Evolutionary conservation across 768 basidiomycete species (phyloP).

Genomic region (Russula olivacea): DNA sequence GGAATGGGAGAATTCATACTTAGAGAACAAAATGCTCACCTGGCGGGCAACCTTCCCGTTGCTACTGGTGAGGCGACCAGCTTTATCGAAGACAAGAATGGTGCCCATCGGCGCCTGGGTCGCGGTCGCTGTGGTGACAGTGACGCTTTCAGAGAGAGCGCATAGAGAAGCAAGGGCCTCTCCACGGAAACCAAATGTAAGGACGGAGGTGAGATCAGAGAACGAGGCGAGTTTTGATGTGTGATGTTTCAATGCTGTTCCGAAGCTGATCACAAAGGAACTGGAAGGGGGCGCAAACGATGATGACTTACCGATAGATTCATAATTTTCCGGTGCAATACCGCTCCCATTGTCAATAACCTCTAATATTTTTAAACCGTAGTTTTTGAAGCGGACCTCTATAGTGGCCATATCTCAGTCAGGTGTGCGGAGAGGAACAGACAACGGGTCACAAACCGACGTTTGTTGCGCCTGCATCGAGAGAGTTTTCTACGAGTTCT

Average conservation of each 20-base stretch:
- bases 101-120: slow-evolving; percentile 73
- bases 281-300: neutral
- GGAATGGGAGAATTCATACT: neutral
- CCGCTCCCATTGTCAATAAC: slow-evolving; percentile 92
- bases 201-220: slow-evolving; percentile 62
- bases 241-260: slow-evolving; percentile 78
- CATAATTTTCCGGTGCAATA: slow-evolving; percentile 71
- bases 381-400: slow-evolving; percentile 90
- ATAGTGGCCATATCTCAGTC: neutral
- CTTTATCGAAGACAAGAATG: slow-evolving; percentile 62
- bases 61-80: slow-evolving; percentile 52
- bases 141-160: slow-evolving; percentile 65
- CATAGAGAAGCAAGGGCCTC: slow-evolving; percentile 95
- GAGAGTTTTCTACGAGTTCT: slow-evolving; percentile 92
- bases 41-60: slow-evolving; percentile 65
- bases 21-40: slow-evolving; percentile 37
- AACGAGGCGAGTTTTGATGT: slow-evolving; percentile 86
- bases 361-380: slow-evolving; percentile 77
- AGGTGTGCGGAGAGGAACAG: neutral
- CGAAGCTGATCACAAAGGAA: neutral
- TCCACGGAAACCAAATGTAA: slow-evolving; percentile 91
- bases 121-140: slow-evolving; percentile 67
- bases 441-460: slow-evolving; percentile 52
- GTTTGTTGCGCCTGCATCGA: slow-evolving; percentile 85
- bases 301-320: slow-evolving; percentile 58